phyloP scores from a whole-genome alignment of 2,329 filamentous ascomycete species.

The Aureobasidium sp. region DNA sequence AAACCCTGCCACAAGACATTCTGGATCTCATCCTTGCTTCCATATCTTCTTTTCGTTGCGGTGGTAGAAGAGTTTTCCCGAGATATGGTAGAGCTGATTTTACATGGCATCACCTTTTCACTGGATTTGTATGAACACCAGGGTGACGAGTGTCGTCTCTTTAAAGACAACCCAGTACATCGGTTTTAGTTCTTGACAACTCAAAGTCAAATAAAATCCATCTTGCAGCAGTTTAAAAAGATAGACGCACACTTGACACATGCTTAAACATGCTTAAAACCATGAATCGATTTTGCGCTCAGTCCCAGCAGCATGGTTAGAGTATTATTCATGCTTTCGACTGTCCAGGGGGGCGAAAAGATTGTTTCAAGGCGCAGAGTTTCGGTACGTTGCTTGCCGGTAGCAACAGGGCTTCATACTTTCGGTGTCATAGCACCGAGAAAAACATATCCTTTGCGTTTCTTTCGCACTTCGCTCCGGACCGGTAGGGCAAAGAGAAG shows the following conservation, averaged over 20 bases:
- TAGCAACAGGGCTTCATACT: not conserved
- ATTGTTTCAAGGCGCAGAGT: not conserved
- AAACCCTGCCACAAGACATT: not conserved
- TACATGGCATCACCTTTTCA: not conserved
- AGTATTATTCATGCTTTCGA: not conserved
- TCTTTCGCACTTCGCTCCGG: not conserved
- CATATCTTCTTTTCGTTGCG: not conserved
- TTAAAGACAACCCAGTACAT: not conserved
- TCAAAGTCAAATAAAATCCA: not conserved
- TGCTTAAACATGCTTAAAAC: not conserved
- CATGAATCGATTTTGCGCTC: not conserved
- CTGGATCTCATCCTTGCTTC: not conserved
- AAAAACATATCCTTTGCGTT: not conserved
- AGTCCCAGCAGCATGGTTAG: not conserved
- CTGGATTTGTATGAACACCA: not conserved
- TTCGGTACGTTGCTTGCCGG: not conserved
- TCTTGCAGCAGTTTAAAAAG: not conserved
- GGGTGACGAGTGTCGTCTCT: not conserved
- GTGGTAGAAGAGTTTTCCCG: not conserved
- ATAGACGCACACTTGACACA: not conserved
- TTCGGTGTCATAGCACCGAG: constrained; percentile 2
- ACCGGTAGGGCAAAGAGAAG: not conserved
- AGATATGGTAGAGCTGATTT: not conserved
- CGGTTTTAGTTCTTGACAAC: not conserved
- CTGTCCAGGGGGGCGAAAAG: not conserved